Evolutionary conservation across 2,329 filamentous ascomycete genomes (phyloP), one percentile per base, ranked within the genome.

Genomic region (Purpureocillium takamizusanense): DNA sequence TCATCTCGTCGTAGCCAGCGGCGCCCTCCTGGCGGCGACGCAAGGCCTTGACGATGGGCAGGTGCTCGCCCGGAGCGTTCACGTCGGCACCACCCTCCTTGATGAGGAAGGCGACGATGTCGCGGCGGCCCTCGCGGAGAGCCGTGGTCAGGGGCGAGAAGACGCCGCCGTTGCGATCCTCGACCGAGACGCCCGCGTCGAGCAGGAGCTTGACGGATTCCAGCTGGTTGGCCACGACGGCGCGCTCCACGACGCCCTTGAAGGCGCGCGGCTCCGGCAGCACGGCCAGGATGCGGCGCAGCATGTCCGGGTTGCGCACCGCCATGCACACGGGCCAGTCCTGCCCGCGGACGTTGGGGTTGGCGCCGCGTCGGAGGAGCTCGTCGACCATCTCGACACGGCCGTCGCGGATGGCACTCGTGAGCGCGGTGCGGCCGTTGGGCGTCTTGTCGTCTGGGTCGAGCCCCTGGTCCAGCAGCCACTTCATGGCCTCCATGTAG

Each of bases 291-390:
- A 86, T 64, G 37, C 70, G 72, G 48, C 70, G 67, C 10, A 84
- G 68, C 32, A 85, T 71, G 0, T 57, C 54, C 0, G 81, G 79
- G 28, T 76, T 70, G 42, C 66, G 68, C 36, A 83, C 78, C 0
- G 81, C 78, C 74, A 85, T 78, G 54, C 73, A 79, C 10, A 84
- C 66, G 0, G 81, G 81, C 81, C 81, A 86, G 51, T 84, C 78
- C 49, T 81, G 67, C 27, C 80, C 80, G 12, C 79, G 69, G 14
- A 81, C 60, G 39, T 74, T 72, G 4, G 78, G 75, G 43, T 81
- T 74, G 0, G 77, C 78, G 10, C 78, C 78, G 21, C 73, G 66
- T 4, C 62, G 55, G 7, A 82, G 63, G 2, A 83, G 65, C 10
- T 72, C 54, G 30, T 81, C 74, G 16, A 83, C 69, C 47, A 81